phyloP scores from a whole-genome alignment of 345 rosid species.

The Melaleuca alternifolia region DNA sequence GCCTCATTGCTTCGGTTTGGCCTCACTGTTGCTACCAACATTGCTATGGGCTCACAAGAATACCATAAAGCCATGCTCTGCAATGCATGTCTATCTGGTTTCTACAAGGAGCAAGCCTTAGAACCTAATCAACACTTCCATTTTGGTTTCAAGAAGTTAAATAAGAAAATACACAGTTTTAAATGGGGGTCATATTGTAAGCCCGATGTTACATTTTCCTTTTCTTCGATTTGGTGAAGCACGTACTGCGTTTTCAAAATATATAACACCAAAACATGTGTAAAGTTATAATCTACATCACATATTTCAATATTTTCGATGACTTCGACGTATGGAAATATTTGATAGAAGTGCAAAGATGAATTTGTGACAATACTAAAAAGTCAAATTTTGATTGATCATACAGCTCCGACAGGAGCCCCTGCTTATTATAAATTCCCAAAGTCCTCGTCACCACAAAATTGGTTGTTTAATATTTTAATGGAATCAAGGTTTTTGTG shows the following conservation, averaged over 20 bases:
- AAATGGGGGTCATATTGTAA: not conserved
- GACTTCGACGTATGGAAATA: not conserved
- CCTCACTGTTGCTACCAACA: not conserved
- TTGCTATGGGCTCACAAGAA: not conserved
- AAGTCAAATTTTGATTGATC: not conserved
- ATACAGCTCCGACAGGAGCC: rapidly evolving
- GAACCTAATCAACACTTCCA: not conserved
- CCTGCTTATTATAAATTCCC: not conserved
- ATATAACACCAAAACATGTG: not conserved
- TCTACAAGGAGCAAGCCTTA: not conserved
- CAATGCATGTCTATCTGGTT: not conserved
- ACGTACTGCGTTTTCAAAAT: not conserved
- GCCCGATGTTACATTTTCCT: not conserved
- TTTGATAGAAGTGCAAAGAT: rapidly evolving
- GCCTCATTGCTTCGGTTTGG: not conserved
- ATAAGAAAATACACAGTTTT: not conserved
- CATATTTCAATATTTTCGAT: not conserved
- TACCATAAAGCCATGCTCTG: not conserved
- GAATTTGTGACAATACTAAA: not conserved
- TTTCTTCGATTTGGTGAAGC: not conserved
- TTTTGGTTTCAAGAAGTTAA: not conserved
- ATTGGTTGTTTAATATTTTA: rapidly evolving
- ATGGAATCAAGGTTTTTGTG: not conserved
- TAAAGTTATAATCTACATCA: not conserved
- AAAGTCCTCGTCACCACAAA: not conserved